Base-by-base conservation (phyloP, 192 early-diverging fungal genomes). In the Kappamyces sp. region DNA sequence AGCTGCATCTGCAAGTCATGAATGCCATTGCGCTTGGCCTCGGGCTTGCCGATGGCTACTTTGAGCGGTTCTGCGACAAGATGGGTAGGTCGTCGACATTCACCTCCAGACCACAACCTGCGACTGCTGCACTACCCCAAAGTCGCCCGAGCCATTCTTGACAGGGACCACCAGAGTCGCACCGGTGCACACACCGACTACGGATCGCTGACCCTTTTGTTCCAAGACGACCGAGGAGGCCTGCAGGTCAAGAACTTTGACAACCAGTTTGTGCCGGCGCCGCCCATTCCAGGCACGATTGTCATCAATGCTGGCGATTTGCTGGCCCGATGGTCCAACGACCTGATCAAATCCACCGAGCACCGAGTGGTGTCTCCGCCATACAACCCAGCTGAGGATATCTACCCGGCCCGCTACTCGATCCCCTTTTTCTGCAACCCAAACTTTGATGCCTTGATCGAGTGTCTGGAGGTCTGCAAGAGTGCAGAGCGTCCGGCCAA, bases 51-150 rank as follows among this genome's bases (percentile, higher is more conserved):
- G 43, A 30, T 9, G 11, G 54, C 8, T 59, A 30, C 37, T 59
- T 39, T 37, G 49, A 9, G 11, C 5, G 34, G 22, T 12, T 12
- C 9, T 59, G 29, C 34, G 32, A 59, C 57, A 8, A 34, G 57
- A n/a, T 7, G 12, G 41, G 53, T n/a, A n/a, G 30, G 11, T 54
- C 35, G 47, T 11, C 83, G 76, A 57, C 71, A 83, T 22, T 50
- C 51, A 0, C 22, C 59, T 8, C 66, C 66, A 2, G 81, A 74
- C 4, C 61, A 74, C 47, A 75, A 69, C 2, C 52, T 88, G 6
- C 71, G 86, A 31, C 61, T 87, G 32, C 43, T 88, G 31, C 75
- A 81, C 60, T 88, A 88, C 60, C 86, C 86, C 45, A 11, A 59
- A 62, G 1, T 50, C 53, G 5, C 22, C 51, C 2, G 58, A 35